Base-by-base conservation (phyloP, 2,329 filamentous ascomycete species). In the Teratosphaeria gauchensis region DNA sequence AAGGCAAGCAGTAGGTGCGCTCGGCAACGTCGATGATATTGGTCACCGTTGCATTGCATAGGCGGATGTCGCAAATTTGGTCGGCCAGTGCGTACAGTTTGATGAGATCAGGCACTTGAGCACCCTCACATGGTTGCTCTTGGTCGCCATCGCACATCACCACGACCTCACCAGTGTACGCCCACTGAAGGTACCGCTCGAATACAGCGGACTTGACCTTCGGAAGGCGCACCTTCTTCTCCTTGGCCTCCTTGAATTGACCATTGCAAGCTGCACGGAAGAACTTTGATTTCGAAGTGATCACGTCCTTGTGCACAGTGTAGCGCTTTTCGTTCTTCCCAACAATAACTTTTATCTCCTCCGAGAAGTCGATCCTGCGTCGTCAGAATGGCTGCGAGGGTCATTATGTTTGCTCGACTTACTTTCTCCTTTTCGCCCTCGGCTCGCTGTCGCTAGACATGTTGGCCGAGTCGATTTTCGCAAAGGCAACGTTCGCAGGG, bases 141-240 rank as follows among this genome's bases (percentile, higher is more conserved):
- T n/a, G n/a, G n/a, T n/a, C n/a, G n/a, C n/a, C n/a, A n/a, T n/a
- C n/a, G n/a, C n/a, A n/a, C n/a, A n/a, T n/a, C n/a, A 53, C 31
- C 11, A 56, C 48, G 51, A 64, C 19, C 4, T 51, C 51, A 33
- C 54, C 53, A 12, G 55, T 60, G 56, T 64, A 62, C 1, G 63
- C 46, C 62, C 62, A 65, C 9, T 62, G 59, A 2, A 62, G 19
- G 33, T 63, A 65, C 28, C 57, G 9, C 28, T 53, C 54, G 24
- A 64, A 63, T 6, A 21, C 32, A 1, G 58, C 52, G 1, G 38
- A 14, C 12, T 57, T 33, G 24, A 59, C 38, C 6, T 63, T 59
- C 4, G 61, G 53, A 0, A 66, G 42, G 3, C 14, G 12, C 3
- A 64, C 32, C 2, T 53, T 30, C 6, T 59, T 56, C 5, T 59